Conservation (phyloP, 306 rosid genomes). For the Cicer bijugum region DNA sequence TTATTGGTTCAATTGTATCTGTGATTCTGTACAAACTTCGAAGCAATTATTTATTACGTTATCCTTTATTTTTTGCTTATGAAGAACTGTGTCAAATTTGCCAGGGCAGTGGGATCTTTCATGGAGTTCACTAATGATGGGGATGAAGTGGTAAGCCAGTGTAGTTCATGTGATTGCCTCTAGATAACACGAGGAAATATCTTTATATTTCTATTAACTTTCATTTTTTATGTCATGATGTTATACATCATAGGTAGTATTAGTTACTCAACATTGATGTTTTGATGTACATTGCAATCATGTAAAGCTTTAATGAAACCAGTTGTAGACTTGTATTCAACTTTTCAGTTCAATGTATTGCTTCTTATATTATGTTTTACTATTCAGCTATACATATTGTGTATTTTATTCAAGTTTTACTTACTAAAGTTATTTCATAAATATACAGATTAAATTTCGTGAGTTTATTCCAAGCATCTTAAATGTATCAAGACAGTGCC, state of each 20-base stretch:
- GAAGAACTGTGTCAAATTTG: slow-evolving; percentile 36
- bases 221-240: not conserved
- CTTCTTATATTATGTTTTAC: slow-evolving; percentile 33
- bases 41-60: slow-evolving; percentile 1
- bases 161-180: slow-evolving; percentile 2
- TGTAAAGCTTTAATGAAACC: slow-evolving; percentile 31
- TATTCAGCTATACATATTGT: slow-evolving; percentile 10
- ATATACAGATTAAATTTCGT: slow-evolving; percentile 81
- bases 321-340: slow-evolving; percentile 24
- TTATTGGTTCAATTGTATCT: slow-evolving; percentile 10
- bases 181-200: too few species aligned
- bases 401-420: slow-evolving; percentile 20
- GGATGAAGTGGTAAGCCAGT: slow-evolving; percentile 83
- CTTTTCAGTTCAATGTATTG: slow-evolving; percentile 2
- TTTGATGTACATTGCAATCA: slow-evolving; percentile 27
- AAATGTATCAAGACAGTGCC: slow-evolving; percentile 92
- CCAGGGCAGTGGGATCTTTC: slow-evolving; percentile 97
- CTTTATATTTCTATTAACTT: not conserved
- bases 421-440: slow-evolving; percentile 7
- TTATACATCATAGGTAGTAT: slow-evolving; percentile 7
- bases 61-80: slow-evolving; percentile 32
- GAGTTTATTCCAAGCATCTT: slow-evolving; percentile 98
- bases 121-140: slow-evolving; percentile 92
- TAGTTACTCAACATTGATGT: slow-evolving; percentile 18
- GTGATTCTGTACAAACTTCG: not conserved